Evolutionary conservation across 345 rosid genomes (phyloP).

Genomic region (Boechera stricta): DNA sequence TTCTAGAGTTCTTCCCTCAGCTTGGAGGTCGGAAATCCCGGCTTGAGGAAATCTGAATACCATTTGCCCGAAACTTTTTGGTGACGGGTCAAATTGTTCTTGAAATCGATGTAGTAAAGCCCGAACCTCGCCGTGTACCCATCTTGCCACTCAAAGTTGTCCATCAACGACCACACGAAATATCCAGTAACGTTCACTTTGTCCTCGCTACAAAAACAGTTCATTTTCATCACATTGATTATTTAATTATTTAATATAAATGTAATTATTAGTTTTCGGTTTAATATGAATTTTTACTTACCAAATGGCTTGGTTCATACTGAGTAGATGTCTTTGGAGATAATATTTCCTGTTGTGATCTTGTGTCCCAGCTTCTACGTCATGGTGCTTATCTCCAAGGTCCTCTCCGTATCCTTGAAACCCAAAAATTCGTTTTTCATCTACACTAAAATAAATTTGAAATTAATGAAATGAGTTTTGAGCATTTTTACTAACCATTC

Average conservation of each 20-base stretch:
- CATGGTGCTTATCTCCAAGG: slow-evolving; percentile 15
- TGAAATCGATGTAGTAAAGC: slow-evolving; percentile 41
- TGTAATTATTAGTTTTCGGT: background rate
- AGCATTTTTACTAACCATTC: slow-evolving; percentile 49
- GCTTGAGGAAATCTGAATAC: slow-evolving; percentile 41
- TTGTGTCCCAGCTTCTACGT: slow-evolving; percentile 17
- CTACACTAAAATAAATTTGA: background rate
- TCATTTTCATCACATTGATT: background rate
- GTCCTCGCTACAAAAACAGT: slow-evolving; percentile 29
- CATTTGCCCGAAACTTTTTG: slow-evolving; percentile 43
- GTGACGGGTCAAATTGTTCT: slow-evolving; percentile 42
- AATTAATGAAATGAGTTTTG: background rate
- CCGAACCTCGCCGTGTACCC: slow-evolving; percentile 45
- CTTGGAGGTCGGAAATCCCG: slow-evolving; percentile 15
- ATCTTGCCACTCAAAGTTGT: slow-evolving; percentile 50
- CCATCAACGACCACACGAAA: slow-evolving; percentile 46
- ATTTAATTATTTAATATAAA: background rate
- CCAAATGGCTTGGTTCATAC: slow-evolving; percentile 43
- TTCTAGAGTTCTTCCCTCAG: slow-evolving; percentile 40
- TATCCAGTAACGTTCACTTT: slow-evolving; percentile 47
- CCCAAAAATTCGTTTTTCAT: background rate
- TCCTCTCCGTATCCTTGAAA: slow-evolving; percentile 44
- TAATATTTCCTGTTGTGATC: slow-evolving; percentile 46
- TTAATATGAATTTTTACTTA: slow-evolving; percentile 1
- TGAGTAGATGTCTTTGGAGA: slow-evolving; percentile 42